Evolutionary conservation across 306 rosid species (phyloP).

Genomic region (Comarum palustre): DNA sequence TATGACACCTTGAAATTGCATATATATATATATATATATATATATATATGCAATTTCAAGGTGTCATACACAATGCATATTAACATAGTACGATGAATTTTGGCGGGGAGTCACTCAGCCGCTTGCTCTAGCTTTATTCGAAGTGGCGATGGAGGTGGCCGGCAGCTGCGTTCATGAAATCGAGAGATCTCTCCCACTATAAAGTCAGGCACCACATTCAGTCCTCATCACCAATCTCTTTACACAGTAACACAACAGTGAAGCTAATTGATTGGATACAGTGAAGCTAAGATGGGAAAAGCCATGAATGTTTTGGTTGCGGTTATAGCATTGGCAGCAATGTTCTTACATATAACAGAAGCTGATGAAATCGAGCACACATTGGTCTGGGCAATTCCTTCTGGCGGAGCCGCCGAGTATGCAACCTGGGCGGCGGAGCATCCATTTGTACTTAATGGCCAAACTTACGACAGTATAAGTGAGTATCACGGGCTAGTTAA

Average conservation of each 20-base stretch:
- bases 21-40: too few species aligned
- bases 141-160: not conserved
- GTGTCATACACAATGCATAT: not conserved
- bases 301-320: conserved; percentile 16
- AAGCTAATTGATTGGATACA: not conserved
- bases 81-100: not conserved
- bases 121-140: not conserved
- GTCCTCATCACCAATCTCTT: not conserved
- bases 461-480: not conserved
- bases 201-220: not conserved
- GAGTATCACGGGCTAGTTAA: not conserved
- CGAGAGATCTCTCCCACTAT: not conserved
- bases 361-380: conserved; percentile 28
- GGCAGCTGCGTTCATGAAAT: not conserved
- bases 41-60: not conserved
- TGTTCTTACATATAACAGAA: conserved; percentile 13
- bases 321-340: conserved; percentile 10
- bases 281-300: not conserved
- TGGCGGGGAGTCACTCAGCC: not conserved
- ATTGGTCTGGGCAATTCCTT: conserved; percentile 38
- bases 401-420: conserved; percentile 31
- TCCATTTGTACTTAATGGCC: conserved; percentile 20
- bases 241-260: not conserved
- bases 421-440: conserved; percentile 37
- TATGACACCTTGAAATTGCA: too few species aligned